A percentile compares a stretch with the other conserved stretches of the same genome.
These are phyloP conservation scores for Athelia psychrophila DNA, from an alignment of 1,284 basidiomycete species.

Conservation along the genomic window DNA sequence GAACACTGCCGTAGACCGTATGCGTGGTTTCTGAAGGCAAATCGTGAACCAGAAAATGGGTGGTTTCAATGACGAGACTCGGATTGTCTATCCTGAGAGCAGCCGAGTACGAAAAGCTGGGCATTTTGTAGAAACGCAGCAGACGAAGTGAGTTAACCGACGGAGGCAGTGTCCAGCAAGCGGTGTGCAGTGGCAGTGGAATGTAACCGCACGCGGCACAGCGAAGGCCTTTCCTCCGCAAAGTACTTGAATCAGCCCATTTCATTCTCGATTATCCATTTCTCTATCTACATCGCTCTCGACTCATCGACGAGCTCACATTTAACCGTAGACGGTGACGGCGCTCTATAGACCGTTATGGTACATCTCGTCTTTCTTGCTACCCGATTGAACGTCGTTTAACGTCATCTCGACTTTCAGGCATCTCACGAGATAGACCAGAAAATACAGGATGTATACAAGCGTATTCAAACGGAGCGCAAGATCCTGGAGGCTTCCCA, in stretches of 20 bases:
- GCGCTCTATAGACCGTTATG: constrained; percentile 24
- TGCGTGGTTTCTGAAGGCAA: constrained; percentile 27
- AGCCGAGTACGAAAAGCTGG: constrained; percentile 32
- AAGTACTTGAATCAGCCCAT: no score
- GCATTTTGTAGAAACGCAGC: constrained; percentile 24
- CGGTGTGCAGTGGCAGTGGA: constrained; percentile 2
- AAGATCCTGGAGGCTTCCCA: constrained; percentile 89
- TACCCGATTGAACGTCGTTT: constrained; percentile 7
- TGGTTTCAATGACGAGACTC: constrained; percentile 29
- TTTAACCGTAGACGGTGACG: not conserved
- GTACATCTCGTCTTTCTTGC: constrained; percentile 19
- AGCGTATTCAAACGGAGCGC: constrained; percentile 88
- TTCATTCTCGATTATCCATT: not conserved
- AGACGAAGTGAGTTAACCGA: not conserved
- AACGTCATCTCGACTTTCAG: constrained; percentile 25
- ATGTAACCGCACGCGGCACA: not conserved
- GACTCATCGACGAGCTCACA: not conserved
- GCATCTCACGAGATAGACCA: constrained; percentile 67
- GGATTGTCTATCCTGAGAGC: constrained; percentile 27
- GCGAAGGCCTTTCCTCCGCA: no score
- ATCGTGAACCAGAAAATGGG: constrained; percentile 37
- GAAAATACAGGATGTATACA: constrained; percentile 91
- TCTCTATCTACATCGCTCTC: not conserved
- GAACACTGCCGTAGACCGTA: constrained; percentile 35
- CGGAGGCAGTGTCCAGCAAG: not conserved